These are phyloP conservation scores for Hypoxylon lenormandii DNA, from an alignment of 495 filamentous ascomycete species.

Conservation along the genomic window DNA sequence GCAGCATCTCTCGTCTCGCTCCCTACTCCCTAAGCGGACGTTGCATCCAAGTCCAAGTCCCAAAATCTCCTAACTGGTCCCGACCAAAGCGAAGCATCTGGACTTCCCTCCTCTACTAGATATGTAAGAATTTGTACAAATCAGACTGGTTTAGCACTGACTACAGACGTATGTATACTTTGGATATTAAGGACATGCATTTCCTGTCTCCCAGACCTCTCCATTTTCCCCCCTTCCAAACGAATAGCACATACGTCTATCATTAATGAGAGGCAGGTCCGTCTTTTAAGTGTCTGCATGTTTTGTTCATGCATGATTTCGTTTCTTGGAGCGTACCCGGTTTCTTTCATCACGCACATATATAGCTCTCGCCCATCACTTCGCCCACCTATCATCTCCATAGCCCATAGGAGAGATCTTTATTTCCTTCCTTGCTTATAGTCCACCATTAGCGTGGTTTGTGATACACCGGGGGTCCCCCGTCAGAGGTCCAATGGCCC, in stretches of 20 bases:
- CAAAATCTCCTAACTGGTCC: slow-evolving; percentile 26
- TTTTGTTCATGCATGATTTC: slow-evolving; percentile 31
- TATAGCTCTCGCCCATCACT: slow-evolving; percentile 27
- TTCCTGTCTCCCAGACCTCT: slow-evolving; percentile 36
- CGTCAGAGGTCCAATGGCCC: slow-evolving; percentile 57
- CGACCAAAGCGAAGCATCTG: slow-evolving; percentile 18
- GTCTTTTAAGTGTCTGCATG: slow-evolving; percentile 42
- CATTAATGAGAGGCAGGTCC: slow-evolving; percentile 34
- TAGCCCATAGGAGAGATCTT: slow-evolving; percentile 16
- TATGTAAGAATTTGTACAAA: slow-evolving; percentile 26
- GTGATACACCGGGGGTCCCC: slow-evolving; percentile 41
- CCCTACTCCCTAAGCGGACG: slow-evolving; percentile 39
- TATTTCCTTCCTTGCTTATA: slow-evolving; percentile 47
- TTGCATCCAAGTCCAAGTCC: slow-evolving; percentile 34
- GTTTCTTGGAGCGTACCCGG: slow-evolving; percentile 17
- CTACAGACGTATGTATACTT: too few relatives aligned
- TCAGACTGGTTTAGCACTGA: slow-evolving; percentile 22
- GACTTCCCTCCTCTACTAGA: slow-evolving; percentile 23
- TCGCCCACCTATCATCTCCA: slow-evolving; percentile 16
- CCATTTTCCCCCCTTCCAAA: slow-evolving; percentile 28
- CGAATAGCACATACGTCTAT: slow-evolving; percentile 38
- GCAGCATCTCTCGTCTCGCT: slow-evolving; percentile 22
- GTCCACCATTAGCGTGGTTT: slow-evolving; percentile 36
- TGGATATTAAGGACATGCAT: slow-evolving; percentile 47
- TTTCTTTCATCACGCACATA: slow-evolving; percentile 28